Conservation (phyloP, 202 grass and related monocot genomes). For the Hordeum pubiflorum region DNA sequence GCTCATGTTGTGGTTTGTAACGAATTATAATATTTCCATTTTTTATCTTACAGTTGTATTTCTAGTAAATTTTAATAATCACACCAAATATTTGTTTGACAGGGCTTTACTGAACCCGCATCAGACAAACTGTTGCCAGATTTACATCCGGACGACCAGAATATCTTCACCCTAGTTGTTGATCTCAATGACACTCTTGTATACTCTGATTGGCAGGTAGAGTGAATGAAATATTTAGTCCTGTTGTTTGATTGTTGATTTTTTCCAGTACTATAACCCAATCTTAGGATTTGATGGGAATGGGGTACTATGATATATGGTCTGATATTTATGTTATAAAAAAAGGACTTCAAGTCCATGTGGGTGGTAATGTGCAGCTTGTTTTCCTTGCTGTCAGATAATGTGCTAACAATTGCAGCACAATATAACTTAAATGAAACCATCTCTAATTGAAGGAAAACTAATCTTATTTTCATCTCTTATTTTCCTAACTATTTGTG, state of each 20-base stretch:
- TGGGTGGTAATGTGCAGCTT: not conserved
- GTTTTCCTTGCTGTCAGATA: not conserved
- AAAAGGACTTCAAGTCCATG: constrained; percentile 1
- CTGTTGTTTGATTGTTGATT: not conserved
- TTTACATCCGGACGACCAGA: constrained; percentile 55
- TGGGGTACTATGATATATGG: not conserved
- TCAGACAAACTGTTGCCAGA: constrained; percentile 92
- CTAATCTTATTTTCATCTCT: not conserved
- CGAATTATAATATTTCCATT: constrained; percentile 3
- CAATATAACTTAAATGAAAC: not conserved
- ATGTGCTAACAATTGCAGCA: not conserved
- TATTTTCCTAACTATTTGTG: not conserved
- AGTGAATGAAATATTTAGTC: not conserved
- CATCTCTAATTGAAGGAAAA: not conserved
- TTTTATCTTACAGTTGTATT: constrained; percentile 10
- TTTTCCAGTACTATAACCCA: not conserved
- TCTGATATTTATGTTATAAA: not conserved
- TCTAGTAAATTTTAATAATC: constrained; percentile 15
- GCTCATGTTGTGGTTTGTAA: constrained; percentile 68
- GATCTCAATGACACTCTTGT: constrained; percentile 95
- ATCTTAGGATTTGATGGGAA: constrained; percentile 2
- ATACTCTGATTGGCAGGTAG: constrained; percentile 87
- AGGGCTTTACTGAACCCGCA: constrained; percentile 94
- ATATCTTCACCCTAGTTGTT: constrained; percentile 83
- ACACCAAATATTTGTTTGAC: not conserved